These are phyloP conservation scores for Asterophora parasitica DNA, from an alignment of 768 basidiomycete genomes.

Conservation along the genomic window DNA sequence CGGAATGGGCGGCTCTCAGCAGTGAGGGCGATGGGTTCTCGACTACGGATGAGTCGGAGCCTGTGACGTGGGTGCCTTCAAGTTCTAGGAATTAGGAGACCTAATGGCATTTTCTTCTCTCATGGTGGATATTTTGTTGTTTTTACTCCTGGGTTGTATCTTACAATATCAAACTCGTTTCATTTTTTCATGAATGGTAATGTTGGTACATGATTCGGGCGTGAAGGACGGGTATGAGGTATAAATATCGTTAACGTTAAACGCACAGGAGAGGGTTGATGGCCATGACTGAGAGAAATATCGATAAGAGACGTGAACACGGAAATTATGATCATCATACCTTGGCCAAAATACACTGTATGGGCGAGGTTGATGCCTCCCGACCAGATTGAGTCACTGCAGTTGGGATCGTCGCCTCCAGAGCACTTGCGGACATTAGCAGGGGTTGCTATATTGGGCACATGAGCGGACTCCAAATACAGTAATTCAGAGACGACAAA, in stretches of 20 bases:
- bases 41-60: constrained; percentile 27
- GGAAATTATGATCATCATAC: constrained; percentile 14
- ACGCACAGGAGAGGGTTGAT: constrained; percentile 4
- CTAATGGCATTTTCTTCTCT: no score
- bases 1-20: constrained; percentile 70
- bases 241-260: not conserved
- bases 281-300: not conserved
- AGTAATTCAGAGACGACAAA: constrained; percentile 1
- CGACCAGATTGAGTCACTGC: constrained; percentile 40
- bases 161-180: not conserved
- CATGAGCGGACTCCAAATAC: not conserved
- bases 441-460: constrained; percentile 22
- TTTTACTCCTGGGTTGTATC: not conserved
- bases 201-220: not conserved
- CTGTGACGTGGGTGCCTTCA: constrained; percentile 11
- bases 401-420: constrained; percentile 41
- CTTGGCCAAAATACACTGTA: no score
- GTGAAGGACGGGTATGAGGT: no score
- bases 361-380: no score
- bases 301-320: not conserved
- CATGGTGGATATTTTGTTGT: not conserved
- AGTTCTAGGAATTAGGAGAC: constrained; percentile 2
- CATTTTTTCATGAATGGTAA: not conserved
- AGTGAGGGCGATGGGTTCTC: constrained; percentile 51
- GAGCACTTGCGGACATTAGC: constrained; percentile 36